phyloP scores from a whole-genome alignment of 345 rosid genomes.

The Capsella bursapastoris region DNA sequence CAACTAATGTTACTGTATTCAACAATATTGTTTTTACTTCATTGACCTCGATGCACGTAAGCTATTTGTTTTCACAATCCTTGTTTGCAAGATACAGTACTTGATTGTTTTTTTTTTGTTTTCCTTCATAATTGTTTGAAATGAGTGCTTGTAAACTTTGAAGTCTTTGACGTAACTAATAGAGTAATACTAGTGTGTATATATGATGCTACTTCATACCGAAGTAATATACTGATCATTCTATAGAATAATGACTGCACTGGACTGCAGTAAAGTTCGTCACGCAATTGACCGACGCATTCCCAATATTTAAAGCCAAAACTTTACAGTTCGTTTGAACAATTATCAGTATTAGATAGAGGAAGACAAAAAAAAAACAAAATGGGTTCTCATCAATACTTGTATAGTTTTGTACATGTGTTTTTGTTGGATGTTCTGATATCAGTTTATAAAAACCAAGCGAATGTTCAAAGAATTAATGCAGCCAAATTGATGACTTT shows the following conservation, averaged over 20 bases:
- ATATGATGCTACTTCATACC: background rate
- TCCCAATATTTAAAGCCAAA: background rate
- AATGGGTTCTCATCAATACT: background rate
- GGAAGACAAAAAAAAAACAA: too few species aligned
- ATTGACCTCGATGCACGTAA: constrained; percentile 14
- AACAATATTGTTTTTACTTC: background rate
- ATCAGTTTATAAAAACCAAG: background rate
- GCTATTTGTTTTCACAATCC: background rate
- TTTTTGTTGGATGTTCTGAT: background rate
- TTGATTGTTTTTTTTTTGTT: background rate
- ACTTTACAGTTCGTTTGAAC: too few species aligned
- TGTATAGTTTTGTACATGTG: background rate
- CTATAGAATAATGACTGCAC: background rate
- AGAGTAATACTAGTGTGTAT: background rate
- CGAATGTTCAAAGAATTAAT: background rate
- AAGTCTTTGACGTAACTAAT: too few species aligned
- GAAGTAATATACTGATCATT: background rate
- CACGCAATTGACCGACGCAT: constrained; percentile 19
- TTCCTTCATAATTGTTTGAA: background rate
- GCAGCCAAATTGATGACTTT: background rate
- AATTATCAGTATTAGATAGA: too few species aligned
- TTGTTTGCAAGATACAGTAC: background rate
- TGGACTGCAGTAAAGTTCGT: background rate
- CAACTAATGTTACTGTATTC: background rate
- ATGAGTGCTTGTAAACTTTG: background rate